phyloP scores from a whole-genome alignment of 306 rosid species.

The Corylus americana region DNA sequence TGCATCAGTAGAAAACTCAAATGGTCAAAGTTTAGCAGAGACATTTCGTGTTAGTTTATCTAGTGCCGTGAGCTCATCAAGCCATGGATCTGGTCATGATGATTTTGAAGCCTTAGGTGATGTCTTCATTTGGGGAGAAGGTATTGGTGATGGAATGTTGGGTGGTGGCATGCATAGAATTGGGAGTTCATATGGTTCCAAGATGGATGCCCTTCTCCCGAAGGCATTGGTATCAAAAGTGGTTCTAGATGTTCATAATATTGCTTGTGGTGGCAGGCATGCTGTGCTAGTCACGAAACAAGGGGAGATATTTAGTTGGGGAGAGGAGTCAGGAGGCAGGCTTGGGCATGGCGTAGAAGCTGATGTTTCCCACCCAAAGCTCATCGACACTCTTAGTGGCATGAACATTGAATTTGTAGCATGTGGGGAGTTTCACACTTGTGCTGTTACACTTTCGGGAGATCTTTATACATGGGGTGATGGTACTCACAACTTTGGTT shows the following conservation, averaged over 20 bases:
- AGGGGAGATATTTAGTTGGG: conserved; percentile 96
- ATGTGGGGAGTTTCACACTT: conserved; percentile 92
- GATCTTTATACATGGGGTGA: conserved; percentile 98
- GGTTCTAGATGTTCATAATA: conserved; percentile 83
- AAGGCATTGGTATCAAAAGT: conserved; percentile 83
- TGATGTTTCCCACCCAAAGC: conserved; percentile 84
- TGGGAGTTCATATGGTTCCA: conserved; percentile 50
- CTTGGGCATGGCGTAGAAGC: conserved; percentile 89
- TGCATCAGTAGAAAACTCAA: conserved; percentile 61
- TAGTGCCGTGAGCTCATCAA: conserved; percentile 93
- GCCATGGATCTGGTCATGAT: conserved; percentile 84
- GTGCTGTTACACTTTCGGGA: conserved; percentile 88
- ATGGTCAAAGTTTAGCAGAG: conserved; percentile 72
- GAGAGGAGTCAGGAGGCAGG: conserved; percentile 95
- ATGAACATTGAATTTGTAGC: conserved; percentile 75
- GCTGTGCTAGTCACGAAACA: conserved; percentile 83
- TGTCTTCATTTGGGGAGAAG: conserved; percentile 90
- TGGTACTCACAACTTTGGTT: conserved; percentile 65
- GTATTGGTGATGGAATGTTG: conserved; percentile 67
- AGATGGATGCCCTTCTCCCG: conserved; percentile 78
- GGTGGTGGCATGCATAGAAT: conserved; percentile 71
- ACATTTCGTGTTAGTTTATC: conserved; percentile 81
- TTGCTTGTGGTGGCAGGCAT: conserved; percentile 84
- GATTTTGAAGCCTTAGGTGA: conserved; percentile 82
- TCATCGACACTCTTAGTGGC: conserved; percentile 67